Evolutionary conservation across 2,329 filamentous ascomycete genomes (phyloP), one percentile per base, ranked within the genome.

Genomic region (Ophiostoma pallidulum): DNA sequence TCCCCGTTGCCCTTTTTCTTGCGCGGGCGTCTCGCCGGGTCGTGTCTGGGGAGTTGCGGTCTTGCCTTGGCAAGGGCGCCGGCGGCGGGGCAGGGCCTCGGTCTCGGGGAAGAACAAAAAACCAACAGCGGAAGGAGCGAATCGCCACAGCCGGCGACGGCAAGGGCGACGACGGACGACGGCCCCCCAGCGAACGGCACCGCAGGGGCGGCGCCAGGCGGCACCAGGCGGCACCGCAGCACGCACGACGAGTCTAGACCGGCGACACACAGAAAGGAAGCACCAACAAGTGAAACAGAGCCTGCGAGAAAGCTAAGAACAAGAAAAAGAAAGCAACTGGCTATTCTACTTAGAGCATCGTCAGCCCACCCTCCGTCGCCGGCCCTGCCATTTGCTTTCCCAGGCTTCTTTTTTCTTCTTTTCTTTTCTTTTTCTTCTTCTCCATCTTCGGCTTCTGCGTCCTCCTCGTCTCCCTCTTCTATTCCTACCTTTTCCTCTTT

Each of bases 271-370:
- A 8, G 39, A 19, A 26, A 29, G 12, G 10, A 22, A 33, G 16
- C 22, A 43, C 29, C 8, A 41, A 20, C 32, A 29, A 22, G 4
- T 8, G 20, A 28, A n/a, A 8, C 19, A 19, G 41, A 43, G 28
- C 19, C 8, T 13, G n/a, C 8, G n/a, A 28, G 8, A 26, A 31
- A 26, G 28, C n/a, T 31, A 37, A 29, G 16, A 43, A 22, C 31
- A 19, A 33, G 24, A 43, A 28, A 44, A 46, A 41, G 19, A 32
- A 50, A 31, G 29, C 41, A 41, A n/a, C 43, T 19, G 14, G 37
- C 37, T 36, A 46, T 42, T 43, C 38, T 41, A 28, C 29, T 46
- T 38, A 16, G 42, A 42, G 42, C 14, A 35, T 50, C 44, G 38
- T 45, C 38, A 46, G 48, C 42, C 38, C 48, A 45, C 43, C 33